A percentile compares a stretch with the other conserved stretches of the same genome.
Evolutionary conservation across 768 basidiomycete species (phyloP).

Genomic region (Psilocybe sp.): DNA sequence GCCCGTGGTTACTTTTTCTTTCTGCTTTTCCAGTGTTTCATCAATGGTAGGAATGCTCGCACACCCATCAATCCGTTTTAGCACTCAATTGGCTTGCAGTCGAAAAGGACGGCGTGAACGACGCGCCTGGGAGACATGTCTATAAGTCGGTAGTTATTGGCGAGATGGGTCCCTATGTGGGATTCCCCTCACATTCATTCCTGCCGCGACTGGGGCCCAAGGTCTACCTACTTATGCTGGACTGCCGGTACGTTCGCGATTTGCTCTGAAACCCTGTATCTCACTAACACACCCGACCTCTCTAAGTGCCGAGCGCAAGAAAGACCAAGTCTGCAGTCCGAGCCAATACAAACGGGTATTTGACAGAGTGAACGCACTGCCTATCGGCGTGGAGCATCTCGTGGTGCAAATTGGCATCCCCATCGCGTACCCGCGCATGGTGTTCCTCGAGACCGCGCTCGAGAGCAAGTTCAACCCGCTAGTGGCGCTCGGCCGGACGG

Average conservation of each 20-base stretch:
- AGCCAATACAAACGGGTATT: conserved; percentile 75
- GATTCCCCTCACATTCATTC: conserved; percentile 80
- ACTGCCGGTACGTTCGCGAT: conserved; percentile 64
- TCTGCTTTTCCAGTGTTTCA: conserved; percentile 91
- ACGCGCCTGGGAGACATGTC: conserved; percentile 56
- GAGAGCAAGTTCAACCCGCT: conserved; percentile 86
- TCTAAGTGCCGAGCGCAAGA: conserved; percentile 78
- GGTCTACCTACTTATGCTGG: conserved; percentile 70
- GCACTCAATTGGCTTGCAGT: conserved; percentile 32
- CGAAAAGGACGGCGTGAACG: conserved; percentile 71
- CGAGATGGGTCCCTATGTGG: conserved; percentile 71
- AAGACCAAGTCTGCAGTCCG: conserved; percentile 75
- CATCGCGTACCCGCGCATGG: conserved; percentile 92
- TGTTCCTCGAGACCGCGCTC: conserved; percentile 77
- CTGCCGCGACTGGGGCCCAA: conserved; percentile 79
- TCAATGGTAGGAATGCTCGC: conserved; percentile 49
- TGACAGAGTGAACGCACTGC: conserved; percentile 54
- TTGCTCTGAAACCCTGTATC: background rate
- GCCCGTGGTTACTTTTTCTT: conserved; percentile 90
- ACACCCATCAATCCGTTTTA: background rate
- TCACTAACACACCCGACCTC: background rate
- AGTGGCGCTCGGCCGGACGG: conserved; percentile 66
- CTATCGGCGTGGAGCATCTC: conserved; percentile 73
- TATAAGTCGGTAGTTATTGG: conserved; percentile 77
- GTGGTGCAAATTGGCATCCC: conserved; percentile 85